These are phyloP conservation scores for Epicoccum nigrum DNA, from an alignment of 2,329 filamentous ascomycete genomes.

Conservation along the genomic window DNA sequence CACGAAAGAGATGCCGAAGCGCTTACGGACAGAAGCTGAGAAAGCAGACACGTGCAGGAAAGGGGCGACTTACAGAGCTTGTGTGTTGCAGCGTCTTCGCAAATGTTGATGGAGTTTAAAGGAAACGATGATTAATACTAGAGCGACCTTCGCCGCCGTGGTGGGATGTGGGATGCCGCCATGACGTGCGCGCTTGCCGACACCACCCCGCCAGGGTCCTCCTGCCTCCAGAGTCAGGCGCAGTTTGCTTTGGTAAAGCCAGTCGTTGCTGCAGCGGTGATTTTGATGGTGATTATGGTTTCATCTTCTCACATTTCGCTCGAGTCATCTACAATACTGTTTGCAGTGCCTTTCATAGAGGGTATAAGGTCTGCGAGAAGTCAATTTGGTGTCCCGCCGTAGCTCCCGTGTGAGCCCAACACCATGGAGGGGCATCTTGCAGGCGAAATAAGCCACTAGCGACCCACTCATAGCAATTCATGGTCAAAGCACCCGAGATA, in stretches of 20 bases:
- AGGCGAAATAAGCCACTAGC: background rate
- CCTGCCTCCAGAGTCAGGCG: constrained; percentile 9
- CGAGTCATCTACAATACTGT: background rate
- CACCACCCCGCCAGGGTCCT: constrained; percentile 22
- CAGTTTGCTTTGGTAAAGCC: background rate
- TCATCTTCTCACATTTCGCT: background rate
- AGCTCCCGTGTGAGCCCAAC: constrained; percentile 1
- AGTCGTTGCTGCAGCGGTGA: background rate
- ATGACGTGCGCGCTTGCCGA: constrained; percentile 31
- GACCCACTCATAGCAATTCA: background rate
- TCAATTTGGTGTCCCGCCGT: constrained; percentile 1
- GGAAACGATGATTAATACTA: constrained; percentile 13
- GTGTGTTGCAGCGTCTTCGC: constrained; percentile 21
- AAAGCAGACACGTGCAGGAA: constrained; percentile 8
- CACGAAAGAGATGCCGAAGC: constrained; percentile 17
- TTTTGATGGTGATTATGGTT: background rate
- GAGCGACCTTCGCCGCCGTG: constrained; percentile 12
- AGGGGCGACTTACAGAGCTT: constrained; percentile 34
- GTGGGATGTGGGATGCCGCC: constrained; percentile 26
- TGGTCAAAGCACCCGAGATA: too few species aligned
- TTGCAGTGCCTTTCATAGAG: too few species aligned
- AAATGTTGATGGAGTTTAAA: constrained; percentile 18
- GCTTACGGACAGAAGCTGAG: constrained; percentile 4
- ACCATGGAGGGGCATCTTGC: constrained; percentile 3
- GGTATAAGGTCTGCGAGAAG: background rate